phyloP scores from a whole-genome alignment of 495 filamentous ascomycete species.

The Trichoderma asperelloides region DNA sequence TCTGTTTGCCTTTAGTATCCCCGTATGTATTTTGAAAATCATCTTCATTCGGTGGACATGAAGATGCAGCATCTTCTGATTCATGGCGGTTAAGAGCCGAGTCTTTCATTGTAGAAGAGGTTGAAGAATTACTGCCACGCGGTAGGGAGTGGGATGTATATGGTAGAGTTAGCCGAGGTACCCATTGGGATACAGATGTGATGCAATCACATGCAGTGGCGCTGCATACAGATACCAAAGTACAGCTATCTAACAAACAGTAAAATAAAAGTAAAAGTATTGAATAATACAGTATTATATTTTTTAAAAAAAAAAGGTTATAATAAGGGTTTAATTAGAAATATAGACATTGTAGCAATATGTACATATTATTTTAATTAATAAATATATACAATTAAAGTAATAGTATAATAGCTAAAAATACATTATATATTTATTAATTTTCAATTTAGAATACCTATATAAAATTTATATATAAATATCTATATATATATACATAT shows the following conservation, averaged over 20 bases:
- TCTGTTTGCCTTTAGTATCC: not conserved
- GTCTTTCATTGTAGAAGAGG: not conserved
- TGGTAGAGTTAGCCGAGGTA: not conserved
- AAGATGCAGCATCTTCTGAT: not conserved
- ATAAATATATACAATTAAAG: not conserved
- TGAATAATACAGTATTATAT: too few relatives aligned
- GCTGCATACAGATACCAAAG: too few relatives aligned
- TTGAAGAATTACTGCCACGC: not conserved
- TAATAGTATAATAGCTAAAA: not conserved
- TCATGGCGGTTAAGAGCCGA: not conserved
- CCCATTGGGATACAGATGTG: not conserved
- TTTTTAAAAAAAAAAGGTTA: not conserved
- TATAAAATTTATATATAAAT: not conserved
- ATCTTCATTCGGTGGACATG: not conserved
- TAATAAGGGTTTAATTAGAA: not conserved
- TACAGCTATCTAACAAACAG: too few relatives aligned
- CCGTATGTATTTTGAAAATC: not conserved
- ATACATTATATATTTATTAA: too few relatives aligned
- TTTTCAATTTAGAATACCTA: not conserved
- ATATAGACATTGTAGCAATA: too few relatives aligned
- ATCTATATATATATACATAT: not conserved
- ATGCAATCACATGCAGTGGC: too few relatives aligned
- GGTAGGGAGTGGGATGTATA: not conserved
- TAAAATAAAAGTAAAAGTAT: too few relatives aligned
- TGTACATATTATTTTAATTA: not conserved